phyloP scores from a whole-genome alignment of 1,284 basidiomycete genomes.

The Tilletiaria anomala region DNA sequence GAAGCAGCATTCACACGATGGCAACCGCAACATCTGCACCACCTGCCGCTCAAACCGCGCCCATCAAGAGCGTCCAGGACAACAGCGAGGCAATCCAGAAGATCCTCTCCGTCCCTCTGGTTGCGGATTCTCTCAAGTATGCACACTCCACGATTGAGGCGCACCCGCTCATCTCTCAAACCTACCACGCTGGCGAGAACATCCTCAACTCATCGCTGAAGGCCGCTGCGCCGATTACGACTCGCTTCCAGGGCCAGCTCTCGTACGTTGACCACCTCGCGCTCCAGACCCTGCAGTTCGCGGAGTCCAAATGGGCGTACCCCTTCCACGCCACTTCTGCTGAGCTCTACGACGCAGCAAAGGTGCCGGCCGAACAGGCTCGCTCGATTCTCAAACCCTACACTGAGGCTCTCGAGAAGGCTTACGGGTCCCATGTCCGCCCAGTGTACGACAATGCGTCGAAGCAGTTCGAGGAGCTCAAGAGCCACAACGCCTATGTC shows the following conservation, averaged over 20 bases:
- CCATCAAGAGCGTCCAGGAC: no score
- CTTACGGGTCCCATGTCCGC: constrained; percentile 27
- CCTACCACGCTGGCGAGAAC: constrained; percentile 22
- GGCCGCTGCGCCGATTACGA: constrained; percentile 25
- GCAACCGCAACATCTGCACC: no score
- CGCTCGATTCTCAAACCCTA: constrained; percentile 15
- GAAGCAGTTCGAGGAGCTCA: constrained; percentile 32
- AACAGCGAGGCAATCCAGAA: constrained; percentile 1
- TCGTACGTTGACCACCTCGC: constrained; percentile 22
- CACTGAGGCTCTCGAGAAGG: constrained; percentile 14
- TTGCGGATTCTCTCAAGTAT: constrained; percentile 24
- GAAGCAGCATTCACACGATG: no score
- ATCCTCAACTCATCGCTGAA: constrained; percentile 19
- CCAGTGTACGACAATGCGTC: constrained; percentile 20
- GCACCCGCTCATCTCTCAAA: constrained; percentile 21
- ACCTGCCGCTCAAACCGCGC: no score
- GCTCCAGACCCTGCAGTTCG: constrained; percentile 29
- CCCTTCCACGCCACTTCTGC: constrained; percentile 34
- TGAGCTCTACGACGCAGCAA: constrained; percentile 20
- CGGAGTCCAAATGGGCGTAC: constrained; percentile 32
- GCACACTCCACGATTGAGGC: constrained; percentile 27
- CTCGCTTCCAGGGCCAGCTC: constrained; percentile 29
- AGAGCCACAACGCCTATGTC: constrained; percentile 30
- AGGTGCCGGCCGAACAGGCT: constrained; percentile 22
- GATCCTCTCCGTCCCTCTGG: constrained; percentile 16